These are phyloP conservation scores for Cercophora samala DNA, from an alignment of 495 filamentous ascomycete species.

Conservation along the genomic window DNA sequence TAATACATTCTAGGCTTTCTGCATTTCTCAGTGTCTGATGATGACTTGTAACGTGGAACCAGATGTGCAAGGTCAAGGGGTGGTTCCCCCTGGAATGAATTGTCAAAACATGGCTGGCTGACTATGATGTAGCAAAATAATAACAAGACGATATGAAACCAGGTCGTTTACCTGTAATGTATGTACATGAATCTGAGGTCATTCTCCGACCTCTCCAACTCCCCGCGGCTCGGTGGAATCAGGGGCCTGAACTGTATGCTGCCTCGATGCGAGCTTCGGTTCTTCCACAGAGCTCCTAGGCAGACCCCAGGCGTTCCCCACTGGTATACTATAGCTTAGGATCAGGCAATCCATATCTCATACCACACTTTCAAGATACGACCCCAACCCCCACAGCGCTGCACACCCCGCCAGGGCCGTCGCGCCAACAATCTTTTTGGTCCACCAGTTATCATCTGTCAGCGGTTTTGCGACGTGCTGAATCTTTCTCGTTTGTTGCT, in stretches of 20 bases:
- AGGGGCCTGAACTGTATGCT: too few relatives aligned
- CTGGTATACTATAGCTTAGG: too few relatives aligned
- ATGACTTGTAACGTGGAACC: background rate
- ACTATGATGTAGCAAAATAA: background rate
- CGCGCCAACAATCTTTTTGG: conserved; percentile 64
- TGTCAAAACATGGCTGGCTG: background rate
- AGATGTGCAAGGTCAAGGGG: background rate
- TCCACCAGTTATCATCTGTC: conserved; percentile 63
- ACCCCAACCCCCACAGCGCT: conserved; percentile 64
- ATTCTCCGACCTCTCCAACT: background rate
- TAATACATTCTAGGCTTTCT: background rate
- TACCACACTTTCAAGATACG: conserved; percentile 41
- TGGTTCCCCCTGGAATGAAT: background rate
- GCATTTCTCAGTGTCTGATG: background rate
- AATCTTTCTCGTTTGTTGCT: background rate
- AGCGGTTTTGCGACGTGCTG: conserved; percentile 56
- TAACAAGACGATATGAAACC: background rate
- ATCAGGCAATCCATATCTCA: conserved; percentile 4
- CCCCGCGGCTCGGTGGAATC: background rate
- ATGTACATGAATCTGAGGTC: background rate
- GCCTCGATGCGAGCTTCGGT: too few relatives aligned
- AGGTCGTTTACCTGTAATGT: background rate
- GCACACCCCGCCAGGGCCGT: conserved; percentile 64
- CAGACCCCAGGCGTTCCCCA: too few relatives aligned
- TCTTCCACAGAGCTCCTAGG: too few relatives aligned